These are phyloP conservation scores for Diaporthe nobilis DNA, from an alignment of 2,329 filamentous ascomycete genomes.

Conservation along the genomic window DNA sequence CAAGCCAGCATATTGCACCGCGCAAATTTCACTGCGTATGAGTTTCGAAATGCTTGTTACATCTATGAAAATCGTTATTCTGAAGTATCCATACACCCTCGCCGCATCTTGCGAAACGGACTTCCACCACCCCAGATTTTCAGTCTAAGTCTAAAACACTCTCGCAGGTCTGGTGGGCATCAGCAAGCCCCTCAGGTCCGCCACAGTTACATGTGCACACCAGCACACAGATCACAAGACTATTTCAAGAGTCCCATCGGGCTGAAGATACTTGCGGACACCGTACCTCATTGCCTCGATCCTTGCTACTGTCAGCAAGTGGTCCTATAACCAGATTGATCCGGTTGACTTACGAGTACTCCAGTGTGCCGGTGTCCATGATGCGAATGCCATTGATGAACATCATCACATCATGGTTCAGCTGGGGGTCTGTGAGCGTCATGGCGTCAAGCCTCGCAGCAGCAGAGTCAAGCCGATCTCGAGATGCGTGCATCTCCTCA, in stretches of 20 bases:
- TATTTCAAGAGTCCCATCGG: conserved; percentile 53
- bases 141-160: not conserved
- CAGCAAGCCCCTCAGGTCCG: not conserved
- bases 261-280: conserved; percentile 48
- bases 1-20: not conserved
- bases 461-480: conserved; percentile 39
- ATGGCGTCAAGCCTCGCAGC: conserved; percentile 32
- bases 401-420: conserved; percentile 40
- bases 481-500: conserved; percentile 37
- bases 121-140: not conserved
- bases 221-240: conserved; percentile 44
- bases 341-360: conserved; percentile 51
- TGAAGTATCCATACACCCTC: not conserved
- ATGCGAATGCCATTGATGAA: conserved; percentile 51
- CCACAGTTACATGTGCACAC: conserved; percentile 29
- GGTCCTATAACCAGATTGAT: too few relatives aligned
- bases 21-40: not conserved
- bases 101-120: not conserved
- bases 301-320: conserved; percentile 47
- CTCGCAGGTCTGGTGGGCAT: not conserved
- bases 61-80: not conserved
- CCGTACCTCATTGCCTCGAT: conserved; percentile 52
- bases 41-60: not conserved
- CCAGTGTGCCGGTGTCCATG: conserved; percentile 51
- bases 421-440: conserved; percentile 39